These are phyloP conservation scores for Dendrocalamus latiflorus DNA, from an alignment of 202 grass and related monocot genomes.

Conservation along the genomic window DNA sequence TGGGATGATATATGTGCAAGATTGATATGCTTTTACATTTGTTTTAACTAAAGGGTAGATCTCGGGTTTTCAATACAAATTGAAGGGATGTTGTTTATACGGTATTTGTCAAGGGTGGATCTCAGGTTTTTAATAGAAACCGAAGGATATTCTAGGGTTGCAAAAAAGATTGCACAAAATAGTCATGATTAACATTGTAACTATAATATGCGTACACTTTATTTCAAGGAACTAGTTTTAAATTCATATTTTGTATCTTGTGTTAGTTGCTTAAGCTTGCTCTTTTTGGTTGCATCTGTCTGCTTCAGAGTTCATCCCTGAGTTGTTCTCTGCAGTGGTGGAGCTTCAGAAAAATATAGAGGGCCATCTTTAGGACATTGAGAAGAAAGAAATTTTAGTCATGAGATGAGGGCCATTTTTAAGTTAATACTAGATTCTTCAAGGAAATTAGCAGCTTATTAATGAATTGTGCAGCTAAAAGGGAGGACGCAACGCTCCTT, in stretches of 20 bases:
- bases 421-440: background rate
- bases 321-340: background rate
- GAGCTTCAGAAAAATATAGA: background rate
- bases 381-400: background rate
- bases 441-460: background rate
- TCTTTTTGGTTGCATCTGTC: background rate
- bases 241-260: background rate
- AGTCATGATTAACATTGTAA: background rate
- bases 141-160: background rate
- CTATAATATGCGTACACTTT: background rate
- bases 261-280: background rate
- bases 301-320: background rate
- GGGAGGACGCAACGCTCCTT: background rate
- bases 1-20: background rate
- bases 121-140: background rate
- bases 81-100: too few species aligned
- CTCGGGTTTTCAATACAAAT: background rate
- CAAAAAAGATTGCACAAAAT: background rate
- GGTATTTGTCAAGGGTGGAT: too few species aligned
- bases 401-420: background rate
- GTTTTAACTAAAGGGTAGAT: background rate
- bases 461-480: background rate
- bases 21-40: background rate
- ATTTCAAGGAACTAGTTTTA: background rate
- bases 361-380: background rate